Percentiles rank a stretch among this genome's conserved stretches.
Conservation (phyloP, 148 eudicot species). For the Salicornia ramosissima region DNA sequence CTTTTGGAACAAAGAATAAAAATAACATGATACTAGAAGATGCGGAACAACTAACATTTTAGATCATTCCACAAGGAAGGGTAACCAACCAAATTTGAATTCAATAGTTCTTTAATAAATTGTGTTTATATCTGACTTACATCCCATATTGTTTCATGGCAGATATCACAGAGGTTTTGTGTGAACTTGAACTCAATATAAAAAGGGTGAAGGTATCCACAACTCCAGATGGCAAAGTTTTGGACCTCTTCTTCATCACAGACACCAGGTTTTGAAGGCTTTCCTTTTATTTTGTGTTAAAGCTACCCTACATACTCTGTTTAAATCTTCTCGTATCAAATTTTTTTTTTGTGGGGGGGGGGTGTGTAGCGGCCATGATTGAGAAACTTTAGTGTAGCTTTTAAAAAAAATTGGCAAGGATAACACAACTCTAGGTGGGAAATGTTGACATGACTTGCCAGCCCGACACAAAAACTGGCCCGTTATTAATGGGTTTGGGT, state of each 20-base stretch:
- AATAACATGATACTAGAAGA: too few species aligned
- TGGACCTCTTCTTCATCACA: slow-evolving; percentile 86
- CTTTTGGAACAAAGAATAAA: too few species aligned
- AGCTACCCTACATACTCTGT: background rate
- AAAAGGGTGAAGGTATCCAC: slow-evolving; percentile 89
- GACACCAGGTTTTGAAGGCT: slow-evolving; percentile 61
- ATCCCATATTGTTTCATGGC: slow-evolving; percentile 15
- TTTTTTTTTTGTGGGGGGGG: background rate
- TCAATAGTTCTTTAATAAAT: background rate
- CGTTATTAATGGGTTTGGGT: too few species aligned
- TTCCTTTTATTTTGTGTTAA: background rate
- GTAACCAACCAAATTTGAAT: too few species aligned
- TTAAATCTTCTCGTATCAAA: background rate
- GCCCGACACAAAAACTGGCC: too few species aligned
- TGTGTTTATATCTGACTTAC: background rate
- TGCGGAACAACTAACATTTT: too few species aligned
- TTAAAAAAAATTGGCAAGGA: too few species aligned
- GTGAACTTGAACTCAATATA: slow-evolving; percentile 81
- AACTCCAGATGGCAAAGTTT: slow-evolving; percentile 85
- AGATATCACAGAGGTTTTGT: slow-evolving; percentile 78
- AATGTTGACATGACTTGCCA: too few species aligned
- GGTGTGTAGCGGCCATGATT: background rate
- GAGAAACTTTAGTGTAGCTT: background rate
- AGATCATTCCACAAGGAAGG: too few species aligned
- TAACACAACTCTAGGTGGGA: too few species aligned